These are phyloP conservation scores for Golubevia pallescens DNA, from an alignment of 1,284 basidiomycete species.

Conservation along the genomic window DNA sequence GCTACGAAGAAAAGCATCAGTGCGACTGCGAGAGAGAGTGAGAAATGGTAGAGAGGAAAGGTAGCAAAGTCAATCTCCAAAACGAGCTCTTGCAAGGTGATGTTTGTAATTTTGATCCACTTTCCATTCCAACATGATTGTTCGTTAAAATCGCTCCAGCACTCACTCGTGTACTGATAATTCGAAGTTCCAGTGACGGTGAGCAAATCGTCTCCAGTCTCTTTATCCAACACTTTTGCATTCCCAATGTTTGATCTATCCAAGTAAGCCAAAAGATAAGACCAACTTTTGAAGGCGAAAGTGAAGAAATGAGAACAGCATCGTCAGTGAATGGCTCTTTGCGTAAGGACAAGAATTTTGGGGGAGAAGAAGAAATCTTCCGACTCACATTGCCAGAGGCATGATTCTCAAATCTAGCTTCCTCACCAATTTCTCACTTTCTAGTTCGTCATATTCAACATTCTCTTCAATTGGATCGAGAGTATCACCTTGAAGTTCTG, in stretches of 20 bases:
- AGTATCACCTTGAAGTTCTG: too few relatives aligned
- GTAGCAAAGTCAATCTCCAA: background rate
- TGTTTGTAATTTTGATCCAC: too few relatives aligned
- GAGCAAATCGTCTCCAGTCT: background rate
- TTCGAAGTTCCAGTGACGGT: background rate
- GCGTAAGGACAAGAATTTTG: too few relatives aligned
- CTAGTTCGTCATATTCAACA: background rate
- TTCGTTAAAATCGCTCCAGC: too few relatives aligned
- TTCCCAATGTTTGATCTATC: conserved; percentile 1
- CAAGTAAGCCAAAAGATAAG: background rate
- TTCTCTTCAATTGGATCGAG: too few relatives aligned
- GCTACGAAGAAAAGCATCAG: conserved; percentile 9
- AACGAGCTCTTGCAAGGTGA: background rate
- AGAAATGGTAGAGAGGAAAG: too few relatives aligned
- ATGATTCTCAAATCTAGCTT: background rate
- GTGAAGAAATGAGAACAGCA: background rate
- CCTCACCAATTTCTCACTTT: background rate
- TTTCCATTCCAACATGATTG: background rate
- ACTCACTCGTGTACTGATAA: conserved; percentile 1
- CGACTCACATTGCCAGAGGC: background rate
- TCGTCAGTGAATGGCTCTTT: too few relatives aligned
- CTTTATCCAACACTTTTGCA: background rate
- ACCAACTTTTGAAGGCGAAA: background rate
- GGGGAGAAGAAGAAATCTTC: background rate
- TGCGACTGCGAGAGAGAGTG: background rate